Evolutionary conservation across 1,139 yeast species (phyloP).

Genomic region (Pichia sp.): DNA sequence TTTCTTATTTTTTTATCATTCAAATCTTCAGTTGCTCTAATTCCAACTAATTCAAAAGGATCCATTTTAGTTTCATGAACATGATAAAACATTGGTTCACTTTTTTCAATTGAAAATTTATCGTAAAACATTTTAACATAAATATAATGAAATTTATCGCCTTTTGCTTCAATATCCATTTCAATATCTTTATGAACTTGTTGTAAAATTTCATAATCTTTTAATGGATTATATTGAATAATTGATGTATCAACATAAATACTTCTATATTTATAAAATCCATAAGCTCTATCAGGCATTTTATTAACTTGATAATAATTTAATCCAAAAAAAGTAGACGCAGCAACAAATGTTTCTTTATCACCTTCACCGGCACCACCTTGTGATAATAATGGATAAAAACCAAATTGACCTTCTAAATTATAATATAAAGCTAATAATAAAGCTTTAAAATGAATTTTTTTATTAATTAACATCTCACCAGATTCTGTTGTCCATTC

Average conservation of each 20-base stretch:
- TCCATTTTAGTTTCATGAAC: slow-evolving; percentile 27
- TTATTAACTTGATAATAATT: slow-evolving; percentile 51
- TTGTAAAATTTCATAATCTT: slow-evolving; percentile 38
- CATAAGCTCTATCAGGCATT: slow-evolving; percentile 29
- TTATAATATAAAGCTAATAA: slow-evolving; percentile 54
- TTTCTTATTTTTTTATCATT: slow-evolving; percentile 17
- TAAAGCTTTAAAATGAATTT: slow-evolving; percentile 43
- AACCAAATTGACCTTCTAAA: slow-evolving; percentile 48
- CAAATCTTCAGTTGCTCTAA: slow-evolving; percentile 19
- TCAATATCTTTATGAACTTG: slow-evolving; percentile 14
- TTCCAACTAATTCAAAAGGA: slow-evolving; percentile 20
- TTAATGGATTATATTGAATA: slow-evolving; percentile 64
- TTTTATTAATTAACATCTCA: slow-evolving; percentile 50
- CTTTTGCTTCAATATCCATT: slow-evolving; percentile 9
- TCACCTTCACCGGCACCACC: slow-evolving; percentile 63
- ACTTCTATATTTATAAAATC: slow-evolving; percentile 26
- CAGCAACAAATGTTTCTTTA: slow-evolving; percentile 61
- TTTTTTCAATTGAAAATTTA: slow-evolving; percentile 16
- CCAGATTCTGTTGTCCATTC: slow-evolving; percentile 63
- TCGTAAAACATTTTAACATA: slow-evolving; percentile 18
- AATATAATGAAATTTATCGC: slow-evolving; percentile 18
- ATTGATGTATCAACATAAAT: slow-evolving; percentile 36
- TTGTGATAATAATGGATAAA: slow-evolving; percentile 50
- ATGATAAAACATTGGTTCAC: slow-evolving; percentile 26
- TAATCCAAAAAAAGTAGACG: slow-evolving; percentile 45